Base-by-base conservation (phyloP, 768 basidiomycete species). In the Infundibulicybe gibba region DNA sequence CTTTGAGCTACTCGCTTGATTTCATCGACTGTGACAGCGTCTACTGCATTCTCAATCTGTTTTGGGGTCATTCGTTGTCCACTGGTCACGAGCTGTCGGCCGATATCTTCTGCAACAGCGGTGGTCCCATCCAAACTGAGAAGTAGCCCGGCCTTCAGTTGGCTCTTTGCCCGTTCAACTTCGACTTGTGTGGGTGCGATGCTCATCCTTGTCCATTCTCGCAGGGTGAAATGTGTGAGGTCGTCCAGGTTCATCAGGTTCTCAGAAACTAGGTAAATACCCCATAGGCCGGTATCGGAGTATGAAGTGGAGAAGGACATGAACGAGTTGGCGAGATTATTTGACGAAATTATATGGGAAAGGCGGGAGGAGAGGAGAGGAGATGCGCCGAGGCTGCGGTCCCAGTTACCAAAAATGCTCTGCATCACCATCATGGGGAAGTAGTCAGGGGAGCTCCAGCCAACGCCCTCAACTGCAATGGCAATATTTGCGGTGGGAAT, bases 371-470 rank as follows among this genome's bases (percentile, higher is more conserved):
- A 93, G 53, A 95, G 83, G 45, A 97, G 76, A 17, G 91, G 79
- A 2, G 91, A 86, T 41, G 92, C 83, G 57, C 95, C 97, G 57
- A 98, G 83, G 40, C 88, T 90, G 56, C 97, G 84, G 65, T 99
- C 95, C 97, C 97, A 99, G 81, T 98, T 99, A 53, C 97, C 97
- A 70, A 98, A 87, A 70, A 98, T 91, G 59, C 83, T 85, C 67
- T 95, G 91, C 86, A 97, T 90, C 63, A 92, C 94, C 72, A 97
- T 84, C 94, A 99, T 95, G 51, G 94, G 92, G 84, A 91, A 98
- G 77, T 98, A 98, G 70, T 99, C 97, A 21, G 95, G 94, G 9
- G 89, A 93, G 58, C 86, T 90, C 94, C 95, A 97, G 67, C 92
- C 85, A 47, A 95, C 94, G 65, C 97, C 97, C 66, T 98, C 94